Conservation (phyloP, 2,329 filamentous ascomycete species). For the Mariannaea sp. region DNA sequence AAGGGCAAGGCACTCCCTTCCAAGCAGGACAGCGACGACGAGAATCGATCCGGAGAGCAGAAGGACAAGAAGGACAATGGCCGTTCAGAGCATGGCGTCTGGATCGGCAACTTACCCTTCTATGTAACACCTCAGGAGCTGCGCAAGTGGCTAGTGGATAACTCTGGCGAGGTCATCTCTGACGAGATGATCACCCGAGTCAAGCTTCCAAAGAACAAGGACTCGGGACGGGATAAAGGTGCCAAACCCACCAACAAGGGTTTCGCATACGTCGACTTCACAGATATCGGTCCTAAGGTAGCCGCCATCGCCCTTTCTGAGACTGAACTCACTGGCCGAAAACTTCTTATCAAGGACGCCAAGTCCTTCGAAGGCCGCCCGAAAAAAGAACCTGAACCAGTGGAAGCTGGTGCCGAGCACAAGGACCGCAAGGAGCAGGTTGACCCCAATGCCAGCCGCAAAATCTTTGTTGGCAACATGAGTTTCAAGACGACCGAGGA, state of each 20-base stretch:
- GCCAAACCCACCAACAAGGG: conserved; percentile 72
- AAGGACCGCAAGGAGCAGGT: conserved; percentile 38
- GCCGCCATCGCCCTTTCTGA: conserved; percentile 88
- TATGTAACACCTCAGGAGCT: conserved; percentile 74
- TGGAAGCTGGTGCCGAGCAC: conserved; percentile 39
- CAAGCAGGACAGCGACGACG: conserved; percentile 45
- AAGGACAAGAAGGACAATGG: conserved; percentile 53
- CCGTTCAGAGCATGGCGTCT: conserved; percentile 83
- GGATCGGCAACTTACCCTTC: conserved; percentile 97
- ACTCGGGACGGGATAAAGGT: conserved; percentile 43
- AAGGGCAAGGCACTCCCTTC: conserved; percentile 69
- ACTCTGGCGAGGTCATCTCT: conserved; percentile 68
- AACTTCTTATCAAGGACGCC: conserved; percentile 90
- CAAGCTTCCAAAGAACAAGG: conserved; percentile 73
- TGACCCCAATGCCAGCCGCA: conserved; percentile 69
- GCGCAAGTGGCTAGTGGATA: conserved; percentile 77
- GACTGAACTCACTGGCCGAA: conserved; percentile 74
- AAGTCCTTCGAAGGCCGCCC: conserved; percentile 91
- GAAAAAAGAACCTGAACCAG: conserved; percentile 59
- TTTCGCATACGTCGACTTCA: conserved; percentile 95
- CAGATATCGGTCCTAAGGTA: conserved; percentile 68
- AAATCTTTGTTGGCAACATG: conserved; percentile 91
- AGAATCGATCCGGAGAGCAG: conserved; percentile 42
- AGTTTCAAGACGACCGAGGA: conserved; percentile 83
- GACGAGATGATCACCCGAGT: conserved; percentile 80